Evolutionary conservation across 176 grass and related monocot species (phyloP), one percentile per base, ranked within the genome.

Genomic region (Zoysia japonica): DNA sequence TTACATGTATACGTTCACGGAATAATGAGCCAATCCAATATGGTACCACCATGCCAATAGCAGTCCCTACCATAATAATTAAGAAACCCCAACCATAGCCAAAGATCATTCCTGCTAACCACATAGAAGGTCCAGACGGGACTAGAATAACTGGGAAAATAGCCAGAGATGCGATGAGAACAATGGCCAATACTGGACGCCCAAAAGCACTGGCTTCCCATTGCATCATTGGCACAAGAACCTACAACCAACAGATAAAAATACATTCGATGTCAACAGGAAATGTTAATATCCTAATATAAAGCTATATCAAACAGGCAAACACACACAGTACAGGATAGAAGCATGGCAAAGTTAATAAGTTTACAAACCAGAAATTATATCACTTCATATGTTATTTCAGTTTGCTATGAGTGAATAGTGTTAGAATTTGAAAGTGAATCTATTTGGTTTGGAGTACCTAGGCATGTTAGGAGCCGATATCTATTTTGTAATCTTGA

Each of bases 131-230:
- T 55, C 90, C 96, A 79, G 96, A 99, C 76, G 96, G 92, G 47
- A 99, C 44, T 76, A 99, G 85, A 80, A 93, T 56, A 83, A 93
- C 70, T 43, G 92, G 96, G 28, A 95, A 94, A 65, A 99, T 78
- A 50, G 92, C 96, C 85, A 99, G 68, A 49, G 96, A 99, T 19
- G 84, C 90, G 48, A 99, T 12, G 1, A 99, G 90, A 36, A 99
- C 96, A 11, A 89, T 3, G 59, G 88, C 92, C 75, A 99, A 89
- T 72, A 95, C 90, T 49, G 96, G 92, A 53, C 86, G 88, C 4
- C 96, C 96, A 77, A 99, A 99, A 55, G 96, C 92, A 52, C 88
- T 99, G 65, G 96, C 90, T 90, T 99, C 96, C 96, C 96, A 99
- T 84, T 95, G 88, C 92, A 99, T 95, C 36, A 95, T 84, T 80